phyloP scores from a whole-genome alignment of 805 yeast genomes.

The Schwanniomyces vanrijiae region DNA sequence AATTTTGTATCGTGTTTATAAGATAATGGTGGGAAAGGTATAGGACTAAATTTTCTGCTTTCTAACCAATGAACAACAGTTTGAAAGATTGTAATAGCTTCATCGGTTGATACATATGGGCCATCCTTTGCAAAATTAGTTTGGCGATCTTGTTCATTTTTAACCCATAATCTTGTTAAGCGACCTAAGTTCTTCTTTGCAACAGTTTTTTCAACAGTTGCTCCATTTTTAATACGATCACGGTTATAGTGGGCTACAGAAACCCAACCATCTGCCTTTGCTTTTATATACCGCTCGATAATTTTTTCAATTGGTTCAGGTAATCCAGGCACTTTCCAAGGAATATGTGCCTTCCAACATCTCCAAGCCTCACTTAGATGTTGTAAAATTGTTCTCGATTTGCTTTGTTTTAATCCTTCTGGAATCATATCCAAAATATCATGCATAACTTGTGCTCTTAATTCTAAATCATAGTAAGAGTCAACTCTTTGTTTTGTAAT shows the following conservation, averaged over 20 bases:
- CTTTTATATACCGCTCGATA: conserved; percentile 85
- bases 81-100: conserved; percentile 83
- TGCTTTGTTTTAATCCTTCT: conserved; percentile 84
- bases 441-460: conserved; percentile 91
- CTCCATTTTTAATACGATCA: conserved; percentile 85
- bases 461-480: conserved; percentile 89
- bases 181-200: conserved; percentile 93
- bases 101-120: conserved; percentile 80
- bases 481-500: conserved; percentile 95
- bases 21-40: conserved; percentile 89
- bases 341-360: conserved; percentile 98
- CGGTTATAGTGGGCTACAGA: conserved; percentile 91
- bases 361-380: conserved; percentile 99
- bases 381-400: conserved; percentile 83
- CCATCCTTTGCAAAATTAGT: conserved; percentile 77
- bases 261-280: conserved; percentile 97
- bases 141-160: conserved; percentile 89
- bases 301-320: conserved; percentile 88
- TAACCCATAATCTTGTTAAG: conserved; percentile 87
- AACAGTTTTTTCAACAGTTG: conserved; percentile 89
- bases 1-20: conserved; percentile 93
- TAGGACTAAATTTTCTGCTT: conserved; percentile 75
- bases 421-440: conserved; percentile 98
- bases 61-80: conserved; percentile 93
- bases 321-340: conserved; percentile 96